These are phyloP conservation scores for Camelina sativa DNA, from an alignment of 345 rosid species.

Conservation along the genomic window DNA sequence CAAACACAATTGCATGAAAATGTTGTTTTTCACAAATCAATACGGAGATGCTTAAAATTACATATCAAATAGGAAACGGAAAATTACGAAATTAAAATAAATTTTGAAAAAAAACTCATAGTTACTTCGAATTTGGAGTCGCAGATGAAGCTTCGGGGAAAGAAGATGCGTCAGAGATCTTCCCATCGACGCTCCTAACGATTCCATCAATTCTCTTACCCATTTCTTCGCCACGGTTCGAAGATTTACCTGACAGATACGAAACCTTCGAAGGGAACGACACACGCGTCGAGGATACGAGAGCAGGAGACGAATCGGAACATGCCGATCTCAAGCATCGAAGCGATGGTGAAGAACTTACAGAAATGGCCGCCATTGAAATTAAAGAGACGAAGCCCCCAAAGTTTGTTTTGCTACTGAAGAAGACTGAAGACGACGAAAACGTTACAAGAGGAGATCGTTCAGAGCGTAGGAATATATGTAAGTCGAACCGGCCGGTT, in stretches of 20 bases:
- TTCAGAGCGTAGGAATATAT: not conserved
- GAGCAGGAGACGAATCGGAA: constrained; percentile 32
- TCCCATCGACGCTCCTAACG: constrained; percentile 47
- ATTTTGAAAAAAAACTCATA: too few species aligned
- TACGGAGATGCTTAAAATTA: not conserved
- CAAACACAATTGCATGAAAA: constrained; percentile 4
- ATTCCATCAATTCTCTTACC: constrained; percentile 40
- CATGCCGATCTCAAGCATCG: constrained; percentile 30
- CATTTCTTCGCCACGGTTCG: constrained; percentile 12
- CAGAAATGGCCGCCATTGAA: constrained; percentile 52
- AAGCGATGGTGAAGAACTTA: constrained; percentile 28
- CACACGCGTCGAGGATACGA: constrained; percentile 28
- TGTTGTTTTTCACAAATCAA: not conserved
- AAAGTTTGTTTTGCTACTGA: constrained; percentile 3
- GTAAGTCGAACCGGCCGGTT: not conserved
- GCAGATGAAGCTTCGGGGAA: constrained; percentile 44
- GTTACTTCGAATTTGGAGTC: constrained; percentile 49
- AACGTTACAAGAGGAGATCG: not conserved
- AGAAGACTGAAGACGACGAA: constrained; percentile 24
- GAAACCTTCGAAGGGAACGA: constrained; percentile 39
- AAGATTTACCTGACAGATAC: constrained; percentile 8
- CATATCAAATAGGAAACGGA: not conserved
- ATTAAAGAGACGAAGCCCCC: constrained; percentile 26
- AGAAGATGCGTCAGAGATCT: constrained; percentile 35
- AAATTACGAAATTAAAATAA: not conserved